A percentile compares a stretch with the other conserved stretches of the same genome.
phyloP scores from a whole-genome alignment of 805 yeast genomes.

The Metschnikowia henanensis region DNA sequence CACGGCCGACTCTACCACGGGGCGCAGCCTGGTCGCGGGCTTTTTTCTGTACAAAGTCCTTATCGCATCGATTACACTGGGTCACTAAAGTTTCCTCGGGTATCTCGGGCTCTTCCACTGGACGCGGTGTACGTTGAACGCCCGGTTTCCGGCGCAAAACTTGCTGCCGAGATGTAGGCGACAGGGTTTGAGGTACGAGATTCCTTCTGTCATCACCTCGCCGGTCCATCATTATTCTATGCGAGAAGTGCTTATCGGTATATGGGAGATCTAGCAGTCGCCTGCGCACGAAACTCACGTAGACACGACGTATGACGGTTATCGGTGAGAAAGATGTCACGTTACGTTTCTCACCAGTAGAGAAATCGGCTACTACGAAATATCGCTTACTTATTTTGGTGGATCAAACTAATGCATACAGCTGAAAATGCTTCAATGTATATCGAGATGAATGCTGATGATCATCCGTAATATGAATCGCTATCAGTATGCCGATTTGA shows the following conservation, averaged over 20 bases:
- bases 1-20: slow-evolving; percentile 5
- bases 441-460: no score
- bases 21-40: slow-evolving; percentile 7
- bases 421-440: no score
- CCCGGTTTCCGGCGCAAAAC: slow-evolving; percentile 6
- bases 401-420: no score
- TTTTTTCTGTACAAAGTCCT: slow-evolving; percentile 9
- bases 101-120: slow-evolving; percentile 1
- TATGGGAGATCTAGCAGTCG: no score
- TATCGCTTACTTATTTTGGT: no score
- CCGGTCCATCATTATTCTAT: slow-evolving; percentile 4
- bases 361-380: no score
- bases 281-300: no score
- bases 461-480: neutral
- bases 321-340: no score
- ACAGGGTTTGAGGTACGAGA: slow-evolving; percentile 2
- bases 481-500: neutral
- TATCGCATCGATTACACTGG: slow-evolving; percentile 7
- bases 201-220: slow-evolving; percentile 4
- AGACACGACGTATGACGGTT: no score
- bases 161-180: slow-evolving; percentile 4
- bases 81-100: slow-evolving; percentile 9
- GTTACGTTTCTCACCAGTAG: no score
- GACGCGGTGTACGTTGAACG: neutral
- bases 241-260: no score